Evolutionary conservation across 495 filamentous ascomycete species (phyloP), one percentile per base, ranked within the genome.

Genomic region (Penicillium salamii): DNA sequence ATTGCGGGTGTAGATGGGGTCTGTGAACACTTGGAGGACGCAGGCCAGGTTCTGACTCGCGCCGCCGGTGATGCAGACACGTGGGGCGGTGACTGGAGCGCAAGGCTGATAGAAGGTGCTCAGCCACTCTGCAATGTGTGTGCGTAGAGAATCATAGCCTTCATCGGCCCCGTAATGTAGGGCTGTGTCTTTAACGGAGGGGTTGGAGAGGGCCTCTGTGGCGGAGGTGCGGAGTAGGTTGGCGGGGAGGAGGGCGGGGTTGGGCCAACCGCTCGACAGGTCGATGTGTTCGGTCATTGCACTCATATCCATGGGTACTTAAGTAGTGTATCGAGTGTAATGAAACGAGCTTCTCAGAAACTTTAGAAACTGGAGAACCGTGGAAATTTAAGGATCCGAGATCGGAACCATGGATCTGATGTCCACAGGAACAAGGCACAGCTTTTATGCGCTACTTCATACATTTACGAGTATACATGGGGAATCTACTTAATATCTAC

Each of bases 1-100:
- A 55, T 77, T 80, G 34, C 79, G 74, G 13, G 91, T 96, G 57
- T 85, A 87, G 2, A 72, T 62, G 0, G 89, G 87, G 59, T 95
- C 90, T 0, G 89, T 87, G 52, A 86, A 95, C 14, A 83, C 80
- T 57, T 82, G 77, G 21, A 97, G 70, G 3, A 91, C 66, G 52
- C 78, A 83, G 1, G 84, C 87, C 7, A 96, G 67, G 57, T 81
- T 87, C 66, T 92, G 89, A 42, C 77, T 83, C 2, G 91, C 91
- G 12, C 83, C 91, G 26, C 88, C 85, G 0, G 90, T 89, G 59
- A 97, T 85, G 64, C 83, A 86, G 37, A 96, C 86, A 36, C 89
- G 76, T 4, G 80, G 74, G 1, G 74, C 32, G 1, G 62, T 49
- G n/a, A 80, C 67, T 0, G 71, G 63, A 0, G 62, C 53, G 18